These are phyloP conservation scores for Zychaea mexicana DNA, from an alignment of 371 early-diverging fungal species.

Conservation along the genomic window DNA sequence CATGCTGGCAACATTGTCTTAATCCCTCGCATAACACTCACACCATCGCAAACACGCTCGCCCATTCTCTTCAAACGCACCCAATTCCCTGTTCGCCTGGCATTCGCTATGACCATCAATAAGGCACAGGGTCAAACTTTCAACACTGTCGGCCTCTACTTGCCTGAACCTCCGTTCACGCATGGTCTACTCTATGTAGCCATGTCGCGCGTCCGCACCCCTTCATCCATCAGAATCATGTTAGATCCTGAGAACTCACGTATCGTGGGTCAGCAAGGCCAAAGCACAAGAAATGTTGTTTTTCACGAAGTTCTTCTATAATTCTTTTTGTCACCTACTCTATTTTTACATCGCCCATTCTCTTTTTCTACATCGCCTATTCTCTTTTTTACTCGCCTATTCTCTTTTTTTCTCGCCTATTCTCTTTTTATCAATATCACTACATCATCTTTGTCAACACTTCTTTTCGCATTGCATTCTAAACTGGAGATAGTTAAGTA, in stretches of 20 bases:
- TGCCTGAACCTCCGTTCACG: background rate
- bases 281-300: conserved; percentile 4
- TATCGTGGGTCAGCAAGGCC: background rate
- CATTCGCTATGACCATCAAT: conserved; percentile 4
- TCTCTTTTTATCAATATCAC: too few species aligned
- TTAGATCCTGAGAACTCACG: background rate
- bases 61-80: background rate
- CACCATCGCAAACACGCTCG: background rate
- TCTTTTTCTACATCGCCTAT: too few species aligned
- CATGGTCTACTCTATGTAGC: conserved; percentile 19
- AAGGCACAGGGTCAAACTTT: conserved; percentile 5
- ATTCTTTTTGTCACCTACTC: too few species aligned
- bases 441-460: too few species aligned
- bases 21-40: background rate
- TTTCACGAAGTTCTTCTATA: conserved; percentile 1
- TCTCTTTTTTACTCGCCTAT: too few species aligned
- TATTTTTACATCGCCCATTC: too few species aligned
- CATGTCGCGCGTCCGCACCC: conserved; percentile 8
- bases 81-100: conserved; percentile 1
- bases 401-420: too few species aligned
- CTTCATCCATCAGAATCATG: background rate
- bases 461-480: too few species aligned
- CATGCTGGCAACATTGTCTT: background rate
- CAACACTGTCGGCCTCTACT: background rate
- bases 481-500: too few species aligned